Evolutionary conservation across 2,329 filamentous ascomycete genomes (phyloP).

Genomic region (Periconia digitata): DNA sequence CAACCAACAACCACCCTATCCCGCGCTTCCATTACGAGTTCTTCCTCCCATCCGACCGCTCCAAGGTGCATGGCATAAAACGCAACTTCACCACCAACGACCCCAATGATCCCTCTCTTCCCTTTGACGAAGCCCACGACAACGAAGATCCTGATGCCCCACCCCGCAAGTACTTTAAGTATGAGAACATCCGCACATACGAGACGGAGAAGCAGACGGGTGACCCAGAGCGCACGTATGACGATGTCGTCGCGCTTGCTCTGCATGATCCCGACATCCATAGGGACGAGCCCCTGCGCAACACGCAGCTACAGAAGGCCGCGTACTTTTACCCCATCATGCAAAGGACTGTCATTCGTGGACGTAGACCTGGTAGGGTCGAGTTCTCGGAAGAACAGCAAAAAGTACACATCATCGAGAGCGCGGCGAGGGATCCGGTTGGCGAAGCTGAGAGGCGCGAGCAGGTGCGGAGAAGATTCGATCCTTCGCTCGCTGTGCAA

Average conservation of each 20-base stretch:
- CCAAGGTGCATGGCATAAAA: slow-evolving; percentile 54
- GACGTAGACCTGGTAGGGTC: slow-evolving; percentile 46
- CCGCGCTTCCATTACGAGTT: slow-evolving; percentile 62
- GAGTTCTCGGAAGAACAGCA: slow-evolving; percentile 47
- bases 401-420: slow-evolving; percentile 56
- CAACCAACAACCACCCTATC: slow-evolving; percentile 51
- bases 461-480: slow-evolving; percentile 48
- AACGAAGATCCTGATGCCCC: slow-evolving; percentile 45
- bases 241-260: slow-evolving; percentile 58
- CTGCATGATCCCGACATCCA: slow-evolving; percentile 56
- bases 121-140: slow-evolving; percentile 33
- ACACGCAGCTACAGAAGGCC: slow-evolving; percentile 48
- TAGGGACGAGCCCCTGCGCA: slow-evolving; percentile 36
- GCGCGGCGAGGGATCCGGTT: slow-evolving; percentile 54
- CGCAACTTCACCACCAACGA: slow-evolving; percentile 58
- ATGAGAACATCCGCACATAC: slow-evolving; percentile 61
- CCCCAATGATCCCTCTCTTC: slow-evolving; percentile 47
- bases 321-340: slow-evolving; percentile 66
- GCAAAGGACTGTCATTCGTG: slow-evolving; percentile 56
- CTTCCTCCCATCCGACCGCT: slow-evolving; percentile 55
- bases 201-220: slow-evolving; percentile 58
- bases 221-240: slow-evolving; percentile 55
- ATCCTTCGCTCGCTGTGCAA: slow-evolving; percentile 22
- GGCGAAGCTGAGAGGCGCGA: slow-evolving; percentile 52
- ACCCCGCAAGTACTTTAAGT: slow-evolving; percentile 56